Percentiles rank a stretch among this genome's conserved stretches.
Evolutionary conservation across 1,284 basidiomycete species (phyloP).

Genomic region (Tilletiaria anomala): DNA sequence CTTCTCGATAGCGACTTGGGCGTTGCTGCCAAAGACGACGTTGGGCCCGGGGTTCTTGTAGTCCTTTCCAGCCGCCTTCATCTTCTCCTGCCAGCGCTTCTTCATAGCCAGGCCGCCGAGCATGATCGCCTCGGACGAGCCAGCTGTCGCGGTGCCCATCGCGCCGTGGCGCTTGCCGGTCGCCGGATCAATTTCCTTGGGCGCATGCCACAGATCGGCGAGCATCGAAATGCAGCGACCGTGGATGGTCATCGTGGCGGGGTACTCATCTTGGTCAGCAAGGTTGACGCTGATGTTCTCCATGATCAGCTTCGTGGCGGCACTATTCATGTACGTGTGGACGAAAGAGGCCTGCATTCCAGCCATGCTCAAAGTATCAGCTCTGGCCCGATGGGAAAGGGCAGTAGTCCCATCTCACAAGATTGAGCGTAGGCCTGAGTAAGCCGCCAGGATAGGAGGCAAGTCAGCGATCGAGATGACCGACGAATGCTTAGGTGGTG

Average conservation of each 20-base stretch:
- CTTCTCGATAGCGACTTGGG: conserved; percentile 47
- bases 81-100: conserved; percentile 75
- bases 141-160: conserved; percentile 66
- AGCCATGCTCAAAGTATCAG: conserved; percentile 49
- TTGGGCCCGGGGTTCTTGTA: conserved; percentile 47
- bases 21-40: conserved; percentile 65
- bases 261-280: conserved; percentile 74
- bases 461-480: too few species aligned
- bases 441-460: too few species aligned
- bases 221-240: conserved; percentile 57
- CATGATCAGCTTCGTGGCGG: conserved; percentile 36
- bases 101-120: conserved; percentile 90
- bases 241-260: conserved; percentile 41
- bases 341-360: conserved; percentile 53
- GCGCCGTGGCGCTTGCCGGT: conserved; percentile 22
- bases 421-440: neutral
- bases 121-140: conserved; percentile 75
- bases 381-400: neutral
- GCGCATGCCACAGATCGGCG: conserved; percentile 78
- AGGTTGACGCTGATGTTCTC: conserved; percentile 56
- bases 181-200: conserved; percentile 42
- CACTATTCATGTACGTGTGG: conserved; percentile 48
- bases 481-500: too few species aligned
- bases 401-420: neutral
- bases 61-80: conserved; percentile 57